A percentile compares a stretch with the other conserved stretches of the same genome.
Evolutionary conservation across 202 grass and related monocot species (phyloP).

Genomic region (Sporobolus alterniflorus): DNA sequence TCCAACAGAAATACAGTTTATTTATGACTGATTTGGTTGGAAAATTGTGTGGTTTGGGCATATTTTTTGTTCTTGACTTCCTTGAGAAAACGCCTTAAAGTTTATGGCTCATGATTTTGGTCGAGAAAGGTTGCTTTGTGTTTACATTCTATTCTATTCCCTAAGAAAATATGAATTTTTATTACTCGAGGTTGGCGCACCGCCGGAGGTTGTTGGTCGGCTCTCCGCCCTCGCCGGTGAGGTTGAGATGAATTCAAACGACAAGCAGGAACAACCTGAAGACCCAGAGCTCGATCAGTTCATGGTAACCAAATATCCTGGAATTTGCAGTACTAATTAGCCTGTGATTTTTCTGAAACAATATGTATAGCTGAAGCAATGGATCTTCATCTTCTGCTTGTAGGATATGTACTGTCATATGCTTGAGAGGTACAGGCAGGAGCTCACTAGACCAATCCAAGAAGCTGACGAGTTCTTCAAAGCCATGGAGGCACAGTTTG

Average conservation of each 20-base stretch:
- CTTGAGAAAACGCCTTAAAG: neutral
- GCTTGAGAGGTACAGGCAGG: constrained; percentile 61
- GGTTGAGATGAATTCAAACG: constrained; percentile 39
- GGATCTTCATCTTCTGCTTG: constrained; percentile 10
- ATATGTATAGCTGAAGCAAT: neutral
- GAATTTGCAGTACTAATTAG: neutral
- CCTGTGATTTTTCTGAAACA: neutral
- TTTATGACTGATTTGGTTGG: neutral
- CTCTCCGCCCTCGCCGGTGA: constrained; percentile 52
- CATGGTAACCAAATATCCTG: constrained; percentile 52
- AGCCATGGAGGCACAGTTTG: constrained; percentile 63
- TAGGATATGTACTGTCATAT: constrained; percentile 62
- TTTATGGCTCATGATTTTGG: neutral
- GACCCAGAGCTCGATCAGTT: constrained; percentile 91
- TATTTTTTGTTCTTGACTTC: neutral
- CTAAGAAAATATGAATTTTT: constrained; percentile 24
- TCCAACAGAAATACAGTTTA: constrained; percentile 11
- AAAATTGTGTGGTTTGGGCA: neutral
- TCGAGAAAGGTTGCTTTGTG: neutral
- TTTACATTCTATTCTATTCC: neutral
- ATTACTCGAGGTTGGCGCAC: constrained; percentile 64
- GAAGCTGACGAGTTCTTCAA: constrained; percentile 75
- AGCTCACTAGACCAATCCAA: constrained; percentile 64
- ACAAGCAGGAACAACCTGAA: neutral
- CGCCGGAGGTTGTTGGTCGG: constrained; percentile 59